Conservation (phyloP, 2,329 filamentous ascomycete genomes). For the Nemania sp. region DNA sequence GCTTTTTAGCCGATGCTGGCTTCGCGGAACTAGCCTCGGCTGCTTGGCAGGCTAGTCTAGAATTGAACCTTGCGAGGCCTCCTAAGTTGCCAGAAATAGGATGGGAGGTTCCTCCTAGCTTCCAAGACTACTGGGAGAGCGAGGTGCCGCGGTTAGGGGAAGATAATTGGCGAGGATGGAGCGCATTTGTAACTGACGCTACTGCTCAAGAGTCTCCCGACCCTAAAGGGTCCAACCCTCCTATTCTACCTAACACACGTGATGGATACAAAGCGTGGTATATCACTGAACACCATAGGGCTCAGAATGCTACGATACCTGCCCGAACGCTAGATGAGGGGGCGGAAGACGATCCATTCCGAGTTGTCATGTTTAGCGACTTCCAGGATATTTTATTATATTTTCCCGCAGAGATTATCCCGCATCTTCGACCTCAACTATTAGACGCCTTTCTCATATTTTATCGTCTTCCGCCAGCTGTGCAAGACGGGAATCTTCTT, state of each 20-base stretch:
- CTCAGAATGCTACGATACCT: conserved; percentile 67
- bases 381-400: conserved; percentile 71
- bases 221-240: conserved; percentile 45
- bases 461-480: conserved; percentile 69
- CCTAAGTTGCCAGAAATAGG: conserved; percentile 45
- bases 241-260: conserved; percentile 49
- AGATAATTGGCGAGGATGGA: conserved; percentile 76
- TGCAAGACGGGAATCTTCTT: conserved; percentile 45
- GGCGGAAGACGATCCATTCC: conserved; percentile 83
- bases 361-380: conserved; percentile 84
- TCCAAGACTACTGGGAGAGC: conserved; percentile 87
- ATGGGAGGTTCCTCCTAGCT: conserved; percentile 54
- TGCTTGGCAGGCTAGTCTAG: conserved; percentile 85
- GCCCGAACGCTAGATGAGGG: conserved; percentile 81
- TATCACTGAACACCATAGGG: conserved; percentile 64
- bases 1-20: conserved; percentile 80
- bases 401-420: conserved; percentile 57
- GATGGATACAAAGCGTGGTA: conserved; percentile 66
- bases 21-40: conserved; percentile 82
- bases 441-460: conserved; percentile 79
- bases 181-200: conserved; percentile 57
- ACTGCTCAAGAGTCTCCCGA: conserved; percentile 58
- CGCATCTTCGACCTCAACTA: conserved; percentile 59
- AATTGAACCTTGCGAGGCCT: conserved; percentile 75
- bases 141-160: conserved; percentile 86